phyloP scores from a whole-genome alignment of 2,329 filamentous ascomycete genomes.

The Apiospora aurea region DNA sequence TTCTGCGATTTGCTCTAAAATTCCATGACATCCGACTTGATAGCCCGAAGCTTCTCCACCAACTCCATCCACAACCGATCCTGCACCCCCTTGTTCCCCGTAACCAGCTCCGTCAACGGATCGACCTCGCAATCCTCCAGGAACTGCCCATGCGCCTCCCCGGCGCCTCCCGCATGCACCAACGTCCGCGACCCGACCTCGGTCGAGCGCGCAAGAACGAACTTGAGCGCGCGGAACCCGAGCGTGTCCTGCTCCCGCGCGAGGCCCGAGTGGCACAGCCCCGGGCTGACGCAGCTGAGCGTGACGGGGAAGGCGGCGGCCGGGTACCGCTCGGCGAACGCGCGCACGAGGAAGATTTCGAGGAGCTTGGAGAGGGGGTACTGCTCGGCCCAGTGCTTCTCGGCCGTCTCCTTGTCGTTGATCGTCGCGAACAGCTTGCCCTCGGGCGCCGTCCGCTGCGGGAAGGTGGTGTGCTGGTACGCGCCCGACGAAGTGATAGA shows the following conservation, averaged over 20 bases:
- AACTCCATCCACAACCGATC: neutral
- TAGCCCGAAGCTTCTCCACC: neutral
- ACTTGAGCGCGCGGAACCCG: conserved; percentile 36
- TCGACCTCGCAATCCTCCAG: conserved; percentile 44
- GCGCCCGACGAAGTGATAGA: conserved; percentile 40
- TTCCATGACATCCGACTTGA: neutral
- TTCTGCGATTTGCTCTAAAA: neutral
- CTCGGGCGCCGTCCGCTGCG: conserved; percentile 37
- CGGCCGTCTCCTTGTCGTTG: conserved; percentile 31
- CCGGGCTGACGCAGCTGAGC: conserved; percentile 60
- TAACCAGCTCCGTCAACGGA: conserved; percentile 36
- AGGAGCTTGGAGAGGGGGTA: conserved; percentile 44
- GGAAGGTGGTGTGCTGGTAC: conserved; percentile 38
- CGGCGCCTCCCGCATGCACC: conserved; percentile 45
- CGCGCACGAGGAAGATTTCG: conserved; percentile 37
- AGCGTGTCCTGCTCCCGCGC: conserved; percentile 42
- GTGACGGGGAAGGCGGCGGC: conserved; percentile 45
- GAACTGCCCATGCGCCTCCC: conserved; percentile 56
- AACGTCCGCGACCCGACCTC: conserved; percentile 57
- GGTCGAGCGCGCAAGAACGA: conserved; percentile 48
- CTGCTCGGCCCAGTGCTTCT: conserved; percentile 26
- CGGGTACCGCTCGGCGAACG: conserved; percentile 31
- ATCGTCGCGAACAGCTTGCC: conserved; percentile 38
- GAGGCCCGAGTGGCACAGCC: conserved; percentile 58
- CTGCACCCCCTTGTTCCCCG: neutral